Base-by-base conservation (phyloP, 306 rosid genomes). In the Potentilla sterilis region DNA sequence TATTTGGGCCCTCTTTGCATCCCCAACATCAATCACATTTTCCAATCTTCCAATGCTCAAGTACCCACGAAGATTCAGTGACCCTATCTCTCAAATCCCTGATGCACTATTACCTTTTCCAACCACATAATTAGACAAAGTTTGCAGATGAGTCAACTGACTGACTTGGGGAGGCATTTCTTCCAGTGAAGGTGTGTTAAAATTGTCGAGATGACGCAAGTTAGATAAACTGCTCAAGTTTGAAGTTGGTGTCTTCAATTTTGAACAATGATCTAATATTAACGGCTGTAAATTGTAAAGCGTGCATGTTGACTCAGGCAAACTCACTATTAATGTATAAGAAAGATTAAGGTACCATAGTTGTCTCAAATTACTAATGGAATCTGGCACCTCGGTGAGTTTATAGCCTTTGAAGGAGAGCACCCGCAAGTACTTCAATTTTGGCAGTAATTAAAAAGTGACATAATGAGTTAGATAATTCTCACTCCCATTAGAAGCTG, bases 161-260 rank as follows among this genome's bases (percentile, higher is more conserved):
- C 68, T 28, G 46, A 76, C 77, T n/a, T 67, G 47, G 35, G 15
- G 28, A 1, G 83, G 86, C 79, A 75, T 83, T 14, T 46, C 64
- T 32, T 12, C 24, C 4, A 65, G 9, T 37, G 68, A 59, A 4
- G 10, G 43, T 1, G 64, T 40, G 3, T 35, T 42, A 0, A 0
- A 51, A 40, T 37, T 72, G 4, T 57, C 57, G 7, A 83, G 75
- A 46, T 49, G 62, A 6, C 69, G 69, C 0, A 85, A 32, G 24
- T 70, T 46, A 8, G 9, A 15, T 5, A 70, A 18, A 4, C 32
- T 48, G 21, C 16, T 46, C 74, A 46, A 7, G 9, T 34, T 18
- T 4, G 21, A 57, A 48, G 74, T 28, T 8, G 28, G 35, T 4
- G 43, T 14, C 9, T 48, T 70, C 43, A 70, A 32, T 3, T 34